A percentile compares a stretch with the other conserved stretches of the same genome.
Evolutionary conservation across 495 filamentous ascomycete genomes (phyloP).

Genomic region (Neurospora tetrasperma): DNA sequence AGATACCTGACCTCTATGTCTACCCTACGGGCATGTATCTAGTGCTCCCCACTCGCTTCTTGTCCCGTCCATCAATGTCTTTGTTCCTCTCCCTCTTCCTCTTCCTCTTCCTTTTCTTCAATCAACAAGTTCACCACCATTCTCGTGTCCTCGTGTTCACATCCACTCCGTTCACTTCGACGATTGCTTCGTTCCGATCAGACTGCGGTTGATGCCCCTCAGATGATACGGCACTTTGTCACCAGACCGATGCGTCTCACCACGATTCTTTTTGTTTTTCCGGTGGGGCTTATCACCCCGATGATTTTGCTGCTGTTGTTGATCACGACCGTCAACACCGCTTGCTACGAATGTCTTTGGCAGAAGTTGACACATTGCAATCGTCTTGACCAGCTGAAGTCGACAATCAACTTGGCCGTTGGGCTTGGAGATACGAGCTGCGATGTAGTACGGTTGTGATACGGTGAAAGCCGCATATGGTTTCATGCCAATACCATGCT

Average conservation of each 20-base stretch:
- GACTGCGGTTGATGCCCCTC: background rate
- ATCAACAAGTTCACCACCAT: background rate
- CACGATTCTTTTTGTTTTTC: background rate
- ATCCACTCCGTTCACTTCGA: background rate
- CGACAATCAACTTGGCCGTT: constrained; percentile 6
- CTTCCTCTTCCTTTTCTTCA: background rate
- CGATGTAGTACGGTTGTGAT: background rate
- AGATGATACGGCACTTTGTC: background rate
- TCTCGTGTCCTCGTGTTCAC: background rate
- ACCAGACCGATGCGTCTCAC: background rate
- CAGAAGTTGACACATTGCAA: background rate
- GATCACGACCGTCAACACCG: constrained; percentile 3
- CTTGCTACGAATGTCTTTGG: background rate
- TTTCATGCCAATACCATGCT: constrained; percentile 23
- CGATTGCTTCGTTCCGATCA: background rate
- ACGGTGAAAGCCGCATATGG: background rate
- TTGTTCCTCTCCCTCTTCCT: background rate
- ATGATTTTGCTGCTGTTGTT: background rate
- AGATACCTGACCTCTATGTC: background rate
- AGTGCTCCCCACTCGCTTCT: background rate
- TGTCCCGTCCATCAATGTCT: background rate
- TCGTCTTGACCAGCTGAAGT: constrained; percentile 1
- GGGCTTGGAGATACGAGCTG: constrained; percentile 1
- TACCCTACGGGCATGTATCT: background rate
- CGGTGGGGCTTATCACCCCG: background rate